These are phyloP conservation scores for Dendrostoma leiphaemia DNA, from an alignment of 2,329 filamentous ascomycete genomes.

Conservation along the genomic window DNA sequence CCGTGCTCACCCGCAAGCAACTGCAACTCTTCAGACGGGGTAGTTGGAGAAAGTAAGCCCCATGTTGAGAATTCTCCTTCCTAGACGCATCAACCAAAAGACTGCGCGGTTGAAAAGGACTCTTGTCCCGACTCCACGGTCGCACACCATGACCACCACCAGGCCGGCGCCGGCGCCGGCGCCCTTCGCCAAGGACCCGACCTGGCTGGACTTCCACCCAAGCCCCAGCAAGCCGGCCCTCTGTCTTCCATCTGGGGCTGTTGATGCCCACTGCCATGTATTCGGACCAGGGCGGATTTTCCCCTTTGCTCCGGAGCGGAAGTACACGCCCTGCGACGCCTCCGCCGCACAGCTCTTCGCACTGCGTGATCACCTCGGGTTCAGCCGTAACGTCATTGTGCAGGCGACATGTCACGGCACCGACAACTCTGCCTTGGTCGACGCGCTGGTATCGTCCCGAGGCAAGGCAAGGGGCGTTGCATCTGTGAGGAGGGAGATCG, in stretches of 20 bases:
- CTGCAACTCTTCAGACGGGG: too few relatives aligned
- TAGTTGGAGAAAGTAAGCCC: too few relatives aligned
- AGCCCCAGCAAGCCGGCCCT: neutral
- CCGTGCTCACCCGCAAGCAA: too few relatives aligned
- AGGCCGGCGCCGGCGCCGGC: neutral
- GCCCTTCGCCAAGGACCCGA: neutral
- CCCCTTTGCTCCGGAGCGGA: neutral
- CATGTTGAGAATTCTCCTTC: neutral
- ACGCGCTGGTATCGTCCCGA: neutral
- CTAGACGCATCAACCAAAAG: neutral
- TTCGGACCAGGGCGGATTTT: neutral
- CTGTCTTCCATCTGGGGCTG: neutral
- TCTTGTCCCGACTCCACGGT: neutral
- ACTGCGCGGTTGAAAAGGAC: neutral
- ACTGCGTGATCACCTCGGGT: neutral
- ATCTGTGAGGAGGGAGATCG: neutral
- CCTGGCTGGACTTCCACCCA: neutral
- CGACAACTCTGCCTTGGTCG: neutral
- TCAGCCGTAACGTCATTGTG: neutral
- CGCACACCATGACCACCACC: neutral
- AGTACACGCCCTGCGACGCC: neutral
- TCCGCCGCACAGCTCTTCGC: neutral
- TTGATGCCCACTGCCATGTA: neutral
- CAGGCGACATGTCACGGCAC: neutral
- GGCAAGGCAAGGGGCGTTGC: neutral